Evolutionary conservation across 2,329 filamentous ascomycete genomes (phyloP).

Genomic region (Fusarium metavorans): DNA sequence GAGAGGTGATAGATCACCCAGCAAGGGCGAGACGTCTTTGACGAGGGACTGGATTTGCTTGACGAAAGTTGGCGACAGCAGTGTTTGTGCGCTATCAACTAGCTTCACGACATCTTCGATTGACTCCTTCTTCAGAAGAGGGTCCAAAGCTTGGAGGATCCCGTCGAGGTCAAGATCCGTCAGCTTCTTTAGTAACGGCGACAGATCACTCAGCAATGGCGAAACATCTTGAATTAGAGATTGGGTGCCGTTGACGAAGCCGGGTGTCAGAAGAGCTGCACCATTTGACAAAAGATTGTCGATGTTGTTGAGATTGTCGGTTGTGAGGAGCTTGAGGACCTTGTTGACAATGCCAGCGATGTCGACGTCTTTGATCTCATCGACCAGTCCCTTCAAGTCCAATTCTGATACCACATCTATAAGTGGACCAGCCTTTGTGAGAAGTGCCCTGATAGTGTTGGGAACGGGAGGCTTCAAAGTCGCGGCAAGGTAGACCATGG

Average conservation of each 20-base stretch:
- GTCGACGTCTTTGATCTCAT: constrained; percentile 48
- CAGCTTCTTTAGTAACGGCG: constrained; percentile 40
- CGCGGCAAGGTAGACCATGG: constrained; percentile 54
- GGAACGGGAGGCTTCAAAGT: constrained; percentile 55
- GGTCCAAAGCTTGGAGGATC: constrained; percentile 44
- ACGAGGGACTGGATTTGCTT: constrained; percentile 40
- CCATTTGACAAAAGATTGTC: constrained; percentile 52
- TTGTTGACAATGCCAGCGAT: constrained; percentile 47
- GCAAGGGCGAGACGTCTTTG: constrained; percentile 48
- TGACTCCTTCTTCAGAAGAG: constrained; percentile 44
- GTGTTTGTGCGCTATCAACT: constrained; percentile 45
- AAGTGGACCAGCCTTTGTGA: constrained; percentile 46
- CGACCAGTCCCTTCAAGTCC: constrained; percentile 50
- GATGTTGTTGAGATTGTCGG: constrained; percentile 50
- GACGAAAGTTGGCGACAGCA: constrained; percentile 41
- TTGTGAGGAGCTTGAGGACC: constrained; percentile 47
- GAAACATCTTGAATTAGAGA: constrained; percentile 50
- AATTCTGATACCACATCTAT: constrained; percentile 48
- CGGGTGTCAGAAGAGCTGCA: constrained; percentile 50
- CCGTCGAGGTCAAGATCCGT: constrained; percentile 48
- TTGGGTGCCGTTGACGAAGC: constrained; percentile 50
- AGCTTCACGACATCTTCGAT: constrained; percentile 46
- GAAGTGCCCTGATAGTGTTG: constrained; percentile 42
- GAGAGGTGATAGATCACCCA: constrained; percentile 47
- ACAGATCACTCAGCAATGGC: constrained; percentile 44